phyloP scores from a whole-genome alignment of 2,329 filamentous ascomycete genomes.

The Fusarium lateritium region DNA sequence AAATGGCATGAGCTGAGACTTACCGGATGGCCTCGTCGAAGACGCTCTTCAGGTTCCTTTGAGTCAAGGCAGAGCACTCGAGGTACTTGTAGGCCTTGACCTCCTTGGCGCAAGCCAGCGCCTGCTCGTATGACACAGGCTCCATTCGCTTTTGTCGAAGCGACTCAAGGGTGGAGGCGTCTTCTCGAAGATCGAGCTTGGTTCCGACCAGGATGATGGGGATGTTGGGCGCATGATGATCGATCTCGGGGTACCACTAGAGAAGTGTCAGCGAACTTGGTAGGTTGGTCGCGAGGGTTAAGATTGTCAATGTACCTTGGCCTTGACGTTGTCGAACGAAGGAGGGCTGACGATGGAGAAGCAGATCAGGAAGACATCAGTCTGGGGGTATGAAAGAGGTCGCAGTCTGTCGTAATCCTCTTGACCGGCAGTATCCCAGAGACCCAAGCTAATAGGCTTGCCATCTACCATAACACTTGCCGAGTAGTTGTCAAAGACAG shows the following conservation, averaged over 20 bases:
- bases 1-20: conserved; percentile 51
- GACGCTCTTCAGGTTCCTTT: conserved; percentile 97
- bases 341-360: conserved; percentile 98
- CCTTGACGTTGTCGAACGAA: conserved; percentile 98
- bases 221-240: conserved; percentile 94
- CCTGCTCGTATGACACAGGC: conserved; percentile 95
- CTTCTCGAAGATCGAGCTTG: conserved; percentile 95
- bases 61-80: conserved; percentile 96
- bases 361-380: conserved; percentile 98
- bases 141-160: conserved; percentile 95
- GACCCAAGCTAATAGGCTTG: conserved; percentile 94
- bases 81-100: conserved; percentile 98
- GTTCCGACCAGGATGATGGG: conserved; percentile 98
- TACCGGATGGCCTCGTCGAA: conserved; percentile 99
- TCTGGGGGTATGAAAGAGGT: conserved; percentile 97
- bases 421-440: conserved; percentile 99
- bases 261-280: conserved; percentile 27
- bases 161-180: conserved; percentile 83
- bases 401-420: conserved; percentile 98
- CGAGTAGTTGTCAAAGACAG: conserved; percentile 99
- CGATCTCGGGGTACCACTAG: conserved; percentile 97
- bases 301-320: conserved; percentile 77
- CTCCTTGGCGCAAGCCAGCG: conserved; percentile 89
- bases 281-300: not conserved
- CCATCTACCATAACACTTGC: conserved; percentile 99